phyloP scores from a whole-genome alignment of 345 rosid species.

The Eucalyptus pauciflora region DNA sequence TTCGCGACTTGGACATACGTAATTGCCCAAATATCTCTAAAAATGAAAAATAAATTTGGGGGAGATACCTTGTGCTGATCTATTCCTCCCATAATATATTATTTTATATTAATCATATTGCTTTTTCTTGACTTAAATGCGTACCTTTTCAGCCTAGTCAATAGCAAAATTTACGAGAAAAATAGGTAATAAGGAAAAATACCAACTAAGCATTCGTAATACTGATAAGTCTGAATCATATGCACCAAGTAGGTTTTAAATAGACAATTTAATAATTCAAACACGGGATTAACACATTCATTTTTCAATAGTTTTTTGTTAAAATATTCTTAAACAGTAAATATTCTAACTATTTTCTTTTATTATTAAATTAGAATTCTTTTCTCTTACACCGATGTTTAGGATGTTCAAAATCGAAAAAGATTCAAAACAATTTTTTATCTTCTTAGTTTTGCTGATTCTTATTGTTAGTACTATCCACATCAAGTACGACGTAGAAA shows the following conservation, averaged over 20 bases:
- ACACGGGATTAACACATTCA: rapidly evolving
- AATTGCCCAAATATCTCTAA: not conserved
- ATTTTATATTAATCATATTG: not conserved
- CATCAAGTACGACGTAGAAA: not conserved
- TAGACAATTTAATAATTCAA: not conserved
- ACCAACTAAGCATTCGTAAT: not conserved
- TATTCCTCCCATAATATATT: not conserved
- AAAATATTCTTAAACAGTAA: not conserved
- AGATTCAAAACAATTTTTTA: not conserved
- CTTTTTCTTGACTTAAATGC: not conserved
- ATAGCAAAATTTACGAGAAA: rapidly evolving
- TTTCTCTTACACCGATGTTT: not conserved
- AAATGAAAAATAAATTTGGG: not conserved
- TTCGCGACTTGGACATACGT: not conserved
- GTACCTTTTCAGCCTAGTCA: not conserved
- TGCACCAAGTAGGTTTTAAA: not conserved
- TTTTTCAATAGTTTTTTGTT: not conserved
- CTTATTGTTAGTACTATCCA: not conserved
- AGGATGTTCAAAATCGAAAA: not conserved
- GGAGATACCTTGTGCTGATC: not conserved
- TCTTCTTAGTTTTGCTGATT: not conserved
- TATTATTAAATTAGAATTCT: not conserved
- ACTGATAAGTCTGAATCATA: not conserved
- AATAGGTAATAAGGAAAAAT: not conserved
- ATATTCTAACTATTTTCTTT: rapidly evolving